phyloP scores from a whole-genome alignment of 345 rosid species.

The Boechera stricta region DNA sequence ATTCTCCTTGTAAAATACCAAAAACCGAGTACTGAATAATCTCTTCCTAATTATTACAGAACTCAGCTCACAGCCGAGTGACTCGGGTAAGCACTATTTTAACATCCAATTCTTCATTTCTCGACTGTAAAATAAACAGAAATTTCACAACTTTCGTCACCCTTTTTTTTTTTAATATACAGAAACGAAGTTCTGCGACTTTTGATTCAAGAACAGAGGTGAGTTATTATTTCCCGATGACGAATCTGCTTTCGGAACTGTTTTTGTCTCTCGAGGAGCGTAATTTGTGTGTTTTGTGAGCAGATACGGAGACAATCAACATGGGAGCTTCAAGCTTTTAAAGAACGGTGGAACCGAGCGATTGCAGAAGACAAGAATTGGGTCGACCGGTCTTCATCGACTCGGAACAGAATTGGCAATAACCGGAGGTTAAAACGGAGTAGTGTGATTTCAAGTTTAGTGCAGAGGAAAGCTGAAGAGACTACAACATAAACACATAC shows the following conservation, averaged over 20 bases:
- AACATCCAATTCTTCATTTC: conserved; percentile 5
- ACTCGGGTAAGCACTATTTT: conserved; percentile 18
- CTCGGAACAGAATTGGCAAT: conserved; percentile 7
- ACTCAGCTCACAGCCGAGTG: conserved; percentile 32
- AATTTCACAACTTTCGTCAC: not conserved
- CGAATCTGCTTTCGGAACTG: not conserved
- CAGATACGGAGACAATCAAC: conserved; percentile 94
- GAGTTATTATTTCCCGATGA: not conserved
- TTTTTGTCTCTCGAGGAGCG: not conserved
- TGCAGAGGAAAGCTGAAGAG: conserved; percentile 35
- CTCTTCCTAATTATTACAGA: conserved; percentile 26
- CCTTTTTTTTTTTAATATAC: not conserved
- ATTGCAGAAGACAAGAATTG: conserved; percentile 67
- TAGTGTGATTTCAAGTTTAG: conserved; percentile 30
- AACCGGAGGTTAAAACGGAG: conserved; percentile 40
- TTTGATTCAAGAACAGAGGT: conserved; percentile 49
- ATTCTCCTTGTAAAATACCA: not conserved
- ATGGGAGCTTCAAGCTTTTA: conserved; percentile 74
- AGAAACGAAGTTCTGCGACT: conserved; percentile 37
- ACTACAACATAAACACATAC: conserved; percentile 26
- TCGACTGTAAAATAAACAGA: not conserved
- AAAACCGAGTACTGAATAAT: not conserved
- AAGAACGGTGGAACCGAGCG: conserved; percentile 80
- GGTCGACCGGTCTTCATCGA: conserved; percentile 63
- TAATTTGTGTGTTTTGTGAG: conserved; percentile 30